Conservation (phyloP, 2,329 filamentous ascomycete species). For the Colletotrichum scovillei region DNA sequence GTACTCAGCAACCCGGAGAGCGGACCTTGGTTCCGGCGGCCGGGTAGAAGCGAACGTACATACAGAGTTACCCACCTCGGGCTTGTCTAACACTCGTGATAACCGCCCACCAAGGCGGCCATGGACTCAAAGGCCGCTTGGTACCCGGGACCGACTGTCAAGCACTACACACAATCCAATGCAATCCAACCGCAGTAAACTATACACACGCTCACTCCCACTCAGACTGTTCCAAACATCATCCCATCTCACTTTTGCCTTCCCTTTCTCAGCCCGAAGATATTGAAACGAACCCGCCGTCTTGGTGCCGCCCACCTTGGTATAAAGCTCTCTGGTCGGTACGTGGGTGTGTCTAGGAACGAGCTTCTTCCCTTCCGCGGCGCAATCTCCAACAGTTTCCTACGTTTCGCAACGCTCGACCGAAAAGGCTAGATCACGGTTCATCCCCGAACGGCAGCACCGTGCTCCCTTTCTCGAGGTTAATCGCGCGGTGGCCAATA, state of each 20-base stretch:
- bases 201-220: slow-evolving; percentile 22
- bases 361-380: background rate
- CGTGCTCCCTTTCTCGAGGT: slow-evolving; percentile 13
- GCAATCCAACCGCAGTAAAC: background rate
- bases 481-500: slow-evolving; percentile 12
- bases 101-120: slow-evolving; percentile 18
- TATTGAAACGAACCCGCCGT: slow-evolving; percentile 28
- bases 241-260: slow-evolving; percentile 8
- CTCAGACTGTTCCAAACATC: slow-evolving; percentile 28
- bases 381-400: slow-evolving; percentile 22
- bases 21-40: background rate
- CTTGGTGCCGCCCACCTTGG: slow-evolving; percentile 19
- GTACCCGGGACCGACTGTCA: slow-evolving; percentile 27
- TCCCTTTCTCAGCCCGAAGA: slow-evolving; percentile 1
- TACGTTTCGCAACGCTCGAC: slow-evolving; percentile 12
- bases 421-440: slow-evolving; percentile 19
- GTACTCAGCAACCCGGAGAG: background rate
- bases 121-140: background rate
- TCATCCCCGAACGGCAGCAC: slow-evolving; percentile 29
- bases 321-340: slow-evolving; percentile 25
- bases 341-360: slow-evolving; percentile 5
- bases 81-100: slow-evolving; percentile 3
- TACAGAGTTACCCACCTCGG: slow-evolving; percentile 6
- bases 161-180: background rate
- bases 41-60: background rate